Base-by-base conservation (phyloP, 495 filamentous ascomycete species). In the Penicillium parvum region DNA sequence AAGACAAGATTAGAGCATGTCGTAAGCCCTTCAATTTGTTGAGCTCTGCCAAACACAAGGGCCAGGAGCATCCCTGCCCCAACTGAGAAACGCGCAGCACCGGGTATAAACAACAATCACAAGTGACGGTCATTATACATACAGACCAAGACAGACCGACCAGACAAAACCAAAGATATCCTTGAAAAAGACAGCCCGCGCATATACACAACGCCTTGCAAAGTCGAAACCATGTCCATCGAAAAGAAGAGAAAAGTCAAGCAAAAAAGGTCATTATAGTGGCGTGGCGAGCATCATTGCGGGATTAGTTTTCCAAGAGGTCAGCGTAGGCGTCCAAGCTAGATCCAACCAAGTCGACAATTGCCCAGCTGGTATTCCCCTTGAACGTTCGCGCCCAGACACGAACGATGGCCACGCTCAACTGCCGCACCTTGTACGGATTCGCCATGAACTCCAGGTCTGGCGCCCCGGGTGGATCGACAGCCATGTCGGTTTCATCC, bases 401-500 rank as follows among this genome's bases (percentile, higher is more conserved):
- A 16, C 69, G 71, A n/a, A 76, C 66, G 43, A 76, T 74, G 8
- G 71, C 66, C 45, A 76, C 60, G 47, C 71, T 74, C 3, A 74
- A 60, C 49, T 72, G 71, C 8, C 61, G 66, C 25, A 65, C 66
- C 44, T 74, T 74, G 38, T 61, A 69, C 11, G 62, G 68, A 38
- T 68, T 69, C 16, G 67, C 52, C 47, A 74, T 58, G 45, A 74
- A 72, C 0, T 72, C 68, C 32, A 66, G 33, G 23, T 74, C 66
- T 10, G 65, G 66, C 19, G 66, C 61, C 7, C 68, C 69, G 5
- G 63, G 60, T 6, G 64, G 64, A 53, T 68, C 64, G 26, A 83
- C 79, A 30, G 82, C 81, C 58, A 85, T 82, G 47, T 85, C 81
- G 7, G 84, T 87, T 68, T 88, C 84, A 54, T 85, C 80, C 50